Conservation (phyloP, 2,329 filamentous ascomycete genomes). For the Hypoxylon sp. region DNA sequence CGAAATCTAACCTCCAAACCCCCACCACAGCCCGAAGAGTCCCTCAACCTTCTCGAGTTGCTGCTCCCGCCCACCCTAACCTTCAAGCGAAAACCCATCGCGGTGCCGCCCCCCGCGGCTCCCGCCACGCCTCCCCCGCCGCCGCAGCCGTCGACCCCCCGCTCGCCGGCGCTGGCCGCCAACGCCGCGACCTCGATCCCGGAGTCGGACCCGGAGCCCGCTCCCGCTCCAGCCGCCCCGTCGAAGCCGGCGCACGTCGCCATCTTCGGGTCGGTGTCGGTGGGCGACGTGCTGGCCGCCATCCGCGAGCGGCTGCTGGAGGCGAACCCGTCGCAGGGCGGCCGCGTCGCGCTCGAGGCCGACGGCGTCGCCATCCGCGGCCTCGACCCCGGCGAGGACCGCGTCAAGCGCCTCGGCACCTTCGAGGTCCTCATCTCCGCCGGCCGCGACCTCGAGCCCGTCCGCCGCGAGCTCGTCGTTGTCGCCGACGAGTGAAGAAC, state of each 20-base stretch:
- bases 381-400: slow-evolving; percentile 46
- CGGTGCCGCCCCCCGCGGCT: slow-evolving; percentile 21
- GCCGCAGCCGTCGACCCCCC: slow-evolving; percentile 28
- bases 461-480: slow-evolving; percentile 48
- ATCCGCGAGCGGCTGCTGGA: slow-evolving; percentile 48
- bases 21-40: slow-evolving; percentile 50
- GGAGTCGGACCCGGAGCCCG: neutral
- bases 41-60: slow-evolving; percentile 46
- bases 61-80: slow-evolving; percentile 49
- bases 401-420: slow-evolving; percentile 52
- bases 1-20: neutral
- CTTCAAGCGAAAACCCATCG: slow-evolving; percentile 51
- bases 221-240: slow-evolving; percentile 19
- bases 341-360: slow-evolving; percentile 47
- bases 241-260: slow-evolving; percentile 31
- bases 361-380: slow-evolving; percentile 48
- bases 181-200: slow-evolving; percentile 36
- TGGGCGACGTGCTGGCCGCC: slow-evolving; percentile 47
- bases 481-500: slow-evolving; percentile 41
- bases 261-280: slow-evolving; percentile 56
- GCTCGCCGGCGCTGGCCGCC: slow-evolving; percentile 42
- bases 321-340: slow-evolving; percentile 43
- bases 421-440: slow-evolving; percentile 50
- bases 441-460: slow-evolving; percentile 43
- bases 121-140: slow-evolving; percentile 12